Evolutionary conservation across 176 grass and related monocot genomes (phyloP).

Genomic region (Cenchrus americanus): DNA sequence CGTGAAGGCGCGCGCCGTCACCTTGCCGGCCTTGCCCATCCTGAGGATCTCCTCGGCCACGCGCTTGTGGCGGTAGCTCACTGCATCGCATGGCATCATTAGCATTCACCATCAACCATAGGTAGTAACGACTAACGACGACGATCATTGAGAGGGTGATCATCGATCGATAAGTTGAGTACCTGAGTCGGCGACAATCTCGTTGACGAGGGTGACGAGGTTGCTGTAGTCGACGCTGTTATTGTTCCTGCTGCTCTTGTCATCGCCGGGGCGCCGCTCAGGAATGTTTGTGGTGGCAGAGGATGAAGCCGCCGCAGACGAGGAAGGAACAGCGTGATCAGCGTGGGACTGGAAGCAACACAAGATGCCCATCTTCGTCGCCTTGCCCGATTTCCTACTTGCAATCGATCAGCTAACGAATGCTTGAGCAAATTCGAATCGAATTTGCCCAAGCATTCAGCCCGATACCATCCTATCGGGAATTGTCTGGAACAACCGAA

Average conservation of each 20-base stretch:
- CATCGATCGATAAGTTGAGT: background rate
- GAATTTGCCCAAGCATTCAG: constrained; percentile 53
- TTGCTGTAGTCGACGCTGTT: constrained; percentile 13
- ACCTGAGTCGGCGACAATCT: constrained; percentile 52
- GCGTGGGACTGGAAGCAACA: constrained; percentile 57
- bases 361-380: constrained; percentile 45
- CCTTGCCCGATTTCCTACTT: background rate
- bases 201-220: constrained; percentile 49
- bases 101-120: no score
- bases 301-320: background rate
- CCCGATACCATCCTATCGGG: background rate
- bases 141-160: background rate
- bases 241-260: background rate
- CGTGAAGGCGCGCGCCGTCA: constrained; percentile 46
- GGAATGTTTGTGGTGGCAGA: background rate
- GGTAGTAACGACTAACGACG: background rate
- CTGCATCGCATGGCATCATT: background rate
- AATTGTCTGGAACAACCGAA: background rate
- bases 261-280: background rate
- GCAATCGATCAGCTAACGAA: constrained; percentile 1
- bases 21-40: constrained; percentile 53
- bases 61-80: constrained; percentile 42
- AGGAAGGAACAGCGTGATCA: background rate
- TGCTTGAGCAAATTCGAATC: constrained; percentile 49
- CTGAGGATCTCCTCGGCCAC: constrained; percentile 58